Conservation (phyloP, 768 basidiomycete genomes). For the Tricholomella constricta region DNA sequence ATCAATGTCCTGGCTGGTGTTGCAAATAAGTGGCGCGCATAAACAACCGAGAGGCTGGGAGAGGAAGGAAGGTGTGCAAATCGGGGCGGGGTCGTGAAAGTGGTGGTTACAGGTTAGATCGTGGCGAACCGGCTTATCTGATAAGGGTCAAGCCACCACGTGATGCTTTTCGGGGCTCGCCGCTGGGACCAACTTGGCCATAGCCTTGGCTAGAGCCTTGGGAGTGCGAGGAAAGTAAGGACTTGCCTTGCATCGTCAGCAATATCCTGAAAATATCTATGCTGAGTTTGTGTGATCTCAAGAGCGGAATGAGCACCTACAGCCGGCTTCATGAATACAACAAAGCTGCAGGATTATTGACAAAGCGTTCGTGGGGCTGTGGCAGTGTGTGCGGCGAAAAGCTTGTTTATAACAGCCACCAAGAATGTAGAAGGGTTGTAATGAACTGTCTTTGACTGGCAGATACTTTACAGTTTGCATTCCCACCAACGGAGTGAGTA, state of each 20-base stretch:
- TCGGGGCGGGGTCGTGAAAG: neutral
- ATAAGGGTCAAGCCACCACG: conserved; percentile 9
- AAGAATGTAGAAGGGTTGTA: too few relatives aligned
- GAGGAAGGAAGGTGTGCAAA: neutral
- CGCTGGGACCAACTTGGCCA: neutral
- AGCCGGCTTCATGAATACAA: neutral
- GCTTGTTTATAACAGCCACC: too few relatives aligned
- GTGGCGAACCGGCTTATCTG: conserved; percentile 16
- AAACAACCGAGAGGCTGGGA: neutral
- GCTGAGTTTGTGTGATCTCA: too few relatives aligned
- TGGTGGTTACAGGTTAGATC: conserved; percentile 4
- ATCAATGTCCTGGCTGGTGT: conserved; percentile 1
- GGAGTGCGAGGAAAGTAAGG: neutral
- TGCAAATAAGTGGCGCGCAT: neutral
- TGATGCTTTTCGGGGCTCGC: neutral
- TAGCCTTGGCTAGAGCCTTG: neutral
- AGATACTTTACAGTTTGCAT: too few relatives aligned
- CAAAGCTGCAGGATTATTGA: too few relatives aligned
- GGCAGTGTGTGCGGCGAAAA: too few relatives aligned
- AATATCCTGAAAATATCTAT: neutral
- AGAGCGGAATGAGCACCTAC: neutral
- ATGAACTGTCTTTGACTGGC: too few relatives aligned
- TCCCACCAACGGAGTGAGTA: too few relatives aligned
- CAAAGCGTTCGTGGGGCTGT: too few relatives aligned
- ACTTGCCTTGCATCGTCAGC: neutral